Conservation (phyloP, 23 red algal species). For the Gracilaria gracilis region DNA sequence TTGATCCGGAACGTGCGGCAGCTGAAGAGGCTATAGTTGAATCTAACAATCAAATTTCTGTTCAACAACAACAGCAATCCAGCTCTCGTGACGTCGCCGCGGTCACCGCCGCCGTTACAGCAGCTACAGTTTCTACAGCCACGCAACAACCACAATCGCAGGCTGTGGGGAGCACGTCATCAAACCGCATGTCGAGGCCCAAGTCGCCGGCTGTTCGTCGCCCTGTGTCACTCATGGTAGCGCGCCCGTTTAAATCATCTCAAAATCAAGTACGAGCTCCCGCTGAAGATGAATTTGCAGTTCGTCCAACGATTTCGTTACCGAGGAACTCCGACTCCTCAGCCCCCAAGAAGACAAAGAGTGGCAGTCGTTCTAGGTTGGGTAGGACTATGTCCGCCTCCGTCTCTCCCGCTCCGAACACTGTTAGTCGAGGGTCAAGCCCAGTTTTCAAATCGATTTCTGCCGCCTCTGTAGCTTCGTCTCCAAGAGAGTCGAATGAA, state of each 20-base stretch:
- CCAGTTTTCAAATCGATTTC: slow-evolving; percentile 26
- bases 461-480: background rate
- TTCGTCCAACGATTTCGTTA: slow-evolving; percentile 13
- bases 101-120: background rate
- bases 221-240: slow-evolving; percentile 58
- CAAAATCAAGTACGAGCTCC: background rate
- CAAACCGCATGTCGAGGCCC: slow-evolving; percentile 19
- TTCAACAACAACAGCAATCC: background rate
- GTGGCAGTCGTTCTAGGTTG: slow-evolving; percentile 21
- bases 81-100: background rate
- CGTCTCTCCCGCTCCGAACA: background rate
- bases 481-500: slow-evolving; percentile 31
- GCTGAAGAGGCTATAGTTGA: slow-evolving; percentile 64
- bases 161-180: slow-evolving; percentile 35
- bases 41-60: slow-evolving; percentile 33
- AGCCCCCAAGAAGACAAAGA: slow-evolving; percentile 18
- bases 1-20: slow-evolving; percentile 67
- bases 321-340: slow-evolving; percentile 15
- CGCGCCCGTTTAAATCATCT: slow-evolving; percentile 21
- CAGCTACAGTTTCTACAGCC: background rate
- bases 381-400: slow-evolving; percentile 64
- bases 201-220: slow-evolving; percentile 65
- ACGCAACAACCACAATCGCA: slow-evolving; percentile 25
- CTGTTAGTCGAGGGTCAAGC: background rate
- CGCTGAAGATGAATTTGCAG: slow-evolving; percentile 28